These are phyloP conservation scores for Lentinus brumalis DNA, from an alignment of 768 basidiomycete species.

Conservation along the genomic window DNA sequence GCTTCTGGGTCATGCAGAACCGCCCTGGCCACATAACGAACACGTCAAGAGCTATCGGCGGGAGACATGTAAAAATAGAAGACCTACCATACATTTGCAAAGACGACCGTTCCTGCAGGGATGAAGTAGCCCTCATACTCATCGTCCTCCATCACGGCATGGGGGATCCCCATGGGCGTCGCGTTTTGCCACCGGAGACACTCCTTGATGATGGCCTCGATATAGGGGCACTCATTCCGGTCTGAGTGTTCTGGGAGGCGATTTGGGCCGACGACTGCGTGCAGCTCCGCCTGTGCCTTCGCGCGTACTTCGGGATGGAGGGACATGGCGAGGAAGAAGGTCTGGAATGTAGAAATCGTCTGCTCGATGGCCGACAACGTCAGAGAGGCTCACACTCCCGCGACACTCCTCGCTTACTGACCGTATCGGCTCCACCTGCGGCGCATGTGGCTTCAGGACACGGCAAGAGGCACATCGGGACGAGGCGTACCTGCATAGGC, in stretches of 20 bases:
- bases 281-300: conserved; percentile 32
- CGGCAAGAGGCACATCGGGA: not conserved
- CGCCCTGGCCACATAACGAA: conserved; percentile 21
- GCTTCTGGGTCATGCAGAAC: conserved; percentile 27
- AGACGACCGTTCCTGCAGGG: conserved; percentile 17
- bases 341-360: conserved; percentile 25
- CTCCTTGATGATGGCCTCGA: conserved; percentile 34
- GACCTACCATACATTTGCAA: conserved; percentile 20
- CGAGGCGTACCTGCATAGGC: conserved; percentile 20
- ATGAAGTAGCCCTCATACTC: conserved; percentile 23
- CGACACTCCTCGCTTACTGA: conserved; percentile 2
- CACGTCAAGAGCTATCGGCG: not conserved
- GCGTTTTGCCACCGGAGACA: conserved; percentile 34
- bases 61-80: not conserved
- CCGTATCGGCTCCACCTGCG: conserved; percentile 25
- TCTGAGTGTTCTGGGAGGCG: conserved; percentile 29
- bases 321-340: conserved; percentile 31
- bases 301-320: conserved; percentile 28
- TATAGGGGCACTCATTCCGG: conserved; percentile 26
- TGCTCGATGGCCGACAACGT: not conserved
- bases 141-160: conserved; percentile 15
- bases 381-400: too few species aligned
- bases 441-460: not conserved
- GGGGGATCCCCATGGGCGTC: conserved; percentile 24
- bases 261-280: conserved; percentile 24